Percentiles rank a stretch among this genome's conserved stretches.
Conservation (phyloP, 176 grass and related monocot species). For the Oryza glaberrima region DNA sequence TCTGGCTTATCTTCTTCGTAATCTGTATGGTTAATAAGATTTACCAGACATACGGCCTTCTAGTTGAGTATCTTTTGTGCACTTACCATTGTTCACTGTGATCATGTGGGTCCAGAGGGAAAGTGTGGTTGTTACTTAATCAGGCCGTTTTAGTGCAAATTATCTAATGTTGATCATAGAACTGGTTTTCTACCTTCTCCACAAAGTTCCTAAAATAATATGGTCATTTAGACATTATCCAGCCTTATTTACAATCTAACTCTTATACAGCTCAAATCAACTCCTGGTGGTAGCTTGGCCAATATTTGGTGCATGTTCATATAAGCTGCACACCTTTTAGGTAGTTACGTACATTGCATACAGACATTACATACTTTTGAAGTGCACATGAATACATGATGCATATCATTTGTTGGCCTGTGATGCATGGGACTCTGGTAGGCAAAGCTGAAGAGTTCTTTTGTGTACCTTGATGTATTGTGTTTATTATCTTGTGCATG, state of each 20-base stretch:
- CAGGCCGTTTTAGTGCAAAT: background rate
- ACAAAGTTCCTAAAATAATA: background rate
- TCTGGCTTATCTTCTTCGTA: background rate
- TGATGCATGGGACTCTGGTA: background rate
- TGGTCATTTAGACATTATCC: background rate
- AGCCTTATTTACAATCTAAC: background rate
- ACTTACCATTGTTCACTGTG: background rate
- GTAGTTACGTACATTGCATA: background rate
- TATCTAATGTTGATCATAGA: background rate
- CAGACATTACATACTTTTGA: constrained; percentile 17
- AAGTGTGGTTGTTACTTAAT: background rate
- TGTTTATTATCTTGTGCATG: background rate
- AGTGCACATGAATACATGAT: background rate
- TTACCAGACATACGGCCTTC: background rate
- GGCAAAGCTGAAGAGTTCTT: background rate
- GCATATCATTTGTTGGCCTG: background rate
- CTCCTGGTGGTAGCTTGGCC: background rate
- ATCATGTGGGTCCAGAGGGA: background rate
- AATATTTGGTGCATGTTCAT: background rate
- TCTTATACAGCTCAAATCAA: background rate
- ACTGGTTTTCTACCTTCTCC: background rate
- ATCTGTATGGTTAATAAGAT: background rate
- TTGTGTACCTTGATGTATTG: background rate
- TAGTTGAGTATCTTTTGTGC: background rate
- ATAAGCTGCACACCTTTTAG: background rate